Evolutionary conservation across 345 rosid genomes (phyloP), one percentile per base, ranked within the genome.

Genomic region (Sisymbrium altissimum): DNA sequence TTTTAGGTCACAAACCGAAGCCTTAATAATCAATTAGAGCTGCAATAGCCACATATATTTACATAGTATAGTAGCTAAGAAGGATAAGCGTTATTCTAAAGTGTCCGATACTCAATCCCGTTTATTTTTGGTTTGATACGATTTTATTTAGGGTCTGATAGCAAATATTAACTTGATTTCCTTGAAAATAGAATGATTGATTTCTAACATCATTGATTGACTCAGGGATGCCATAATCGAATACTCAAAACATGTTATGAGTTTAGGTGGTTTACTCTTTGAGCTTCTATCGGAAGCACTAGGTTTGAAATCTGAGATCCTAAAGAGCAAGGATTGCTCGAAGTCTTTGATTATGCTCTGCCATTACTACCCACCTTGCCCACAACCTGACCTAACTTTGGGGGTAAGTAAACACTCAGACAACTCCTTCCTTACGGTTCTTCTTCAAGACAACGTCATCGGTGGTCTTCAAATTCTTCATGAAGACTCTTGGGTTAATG

Each of bases 381-480:
- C 89, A 23, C 73, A 85, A 64, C 89, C 85, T 18, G 84, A 83
- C 25, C 64, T 83, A 46, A 82, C 84, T 29, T 29, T 82, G 62
- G 85, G 84, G 35, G 19, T 63, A 23, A 61, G 38, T 35, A 61
- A 43, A 18, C 85, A 83, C 75, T 32, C 72, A 17, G 84, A 85
- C 44, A 65, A 67, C 56, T 45, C 46, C 12, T 73, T 83, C 78
- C 46, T 81, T 33, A 83, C 85, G 13, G 6, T 80, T 49, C 84
- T 81, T 73, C 79, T 75, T 43, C 87, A 85, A 72, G 84, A 85
- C 70, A 52, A 78, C n/a, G n/a, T n/a, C n/a, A 65, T 76, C 0
- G 89, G 89, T 11, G 89, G 89, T 21, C 80, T 84, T 27, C 84
- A 82, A 25, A 74, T 82, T 64, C 84, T 82, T 58, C 81, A 80